A percentile compares a stretch with the other conserved stretches of the same genome.
Conservation (phyloP, 2,329 filamentous ascomycete species). For the Aspergillus fijiensis region DNA sequence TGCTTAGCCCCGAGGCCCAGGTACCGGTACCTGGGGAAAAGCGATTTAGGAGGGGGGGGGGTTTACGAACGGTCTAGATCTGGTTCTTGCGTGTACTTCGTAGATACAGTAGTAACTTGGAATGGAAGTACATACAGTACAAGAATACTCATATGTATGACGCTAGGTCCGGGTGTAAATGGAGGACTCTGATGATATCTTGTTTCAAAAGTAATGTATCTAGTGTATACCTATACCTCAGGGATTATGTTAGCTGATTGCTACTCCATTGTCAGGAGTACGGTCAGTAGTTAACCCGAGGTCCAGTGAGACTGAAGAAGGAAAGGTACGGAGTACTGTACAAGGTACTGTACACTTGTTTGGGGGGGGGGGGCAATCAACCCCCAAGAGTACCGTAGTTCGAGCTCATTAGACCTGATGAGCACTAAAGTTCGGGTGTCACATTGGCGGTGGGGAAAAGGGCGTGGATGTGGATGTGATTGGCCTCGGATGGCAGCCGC, state of each 20-base stretch:
- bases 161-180: neutral
- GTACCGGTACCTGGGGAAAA: neutral
- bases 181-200: neutral
- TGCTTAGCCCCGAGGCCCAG: neutral
- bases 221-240: neutral
- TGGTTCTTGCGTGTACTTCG: no score
- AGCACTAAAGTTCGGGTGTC: constrained; percentile 1
- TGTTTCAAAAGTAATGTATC: neutral
- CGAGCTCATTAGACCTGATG: neutral
- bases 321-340: neutral
- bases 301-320: no score
- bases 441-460: constrained; percentile 1
- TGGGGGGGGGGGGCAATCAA: constrained; percentile 3
- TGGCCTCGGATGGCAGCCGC: neutral
- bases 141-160: no score
- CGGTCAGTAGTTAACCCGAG: neutral
- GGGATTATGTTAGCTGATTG: neutral
- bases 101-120: no score
- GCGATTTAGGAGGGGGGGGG: no score
- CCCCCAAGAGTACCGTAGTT: no score
- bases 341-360: neutral
- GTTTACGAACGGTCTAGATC: no score
- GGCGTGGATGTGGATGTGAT: neutral
- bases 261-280: neutral
- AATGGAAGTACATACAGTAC: no score